Evolutionary conservation across 2,329 filamentous ascomycete genomes (phyloP), one percentile per base, ranked within the genome.

Genomic region (Dryadomyces quercivorus): DNA sequence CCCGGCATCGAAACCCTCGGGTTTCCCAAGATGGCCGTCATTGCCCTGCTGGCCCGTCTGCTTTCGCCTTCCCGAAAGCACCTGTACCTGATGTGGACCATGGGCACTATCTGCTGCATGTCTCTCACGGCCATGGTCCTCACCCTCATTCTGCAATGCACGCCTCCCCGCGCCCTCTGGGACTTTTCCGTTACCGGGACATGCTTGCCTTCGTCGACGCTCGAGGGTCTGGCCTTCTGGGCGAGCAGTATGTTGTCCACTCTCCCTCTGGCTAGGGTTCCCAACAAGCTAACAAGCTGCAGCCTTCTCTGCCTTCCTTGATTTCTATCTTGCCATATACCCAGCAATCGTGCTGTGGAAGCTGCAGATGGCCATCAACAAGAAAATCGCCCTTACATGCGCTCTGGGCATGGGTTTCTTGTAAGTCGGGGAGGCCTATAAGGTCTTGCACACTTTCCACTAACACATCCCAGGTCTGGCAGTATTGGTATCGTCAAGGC

Each of bases 251-350:
- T 18, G 38, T 34, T 40, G n/a, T n/a, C n/a, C n/a, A n/a, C n/a
- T n/a, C n/a, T n/a, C n/a, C n/a, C n/a, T n/a, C n/a, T n/a, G n/a
- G n/a, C n/a, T n/a, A n/a, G n/a, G n/a, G n/a, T n/a, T n/a, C n/a
- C n/a, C n/a, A n/a, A 38, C 31, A 2, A 3, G 1, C n/a, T 21
- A 21, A 20, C 34, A 6, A 8, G 13, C 16, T 12, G 2, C 10
- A 51, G 50, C 50, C n/a, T 52, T 34, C 16, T 52, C 50, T 8
- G 50, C 50, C 15, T 45, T 52, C 44, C 26, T 52, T 16, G 50
- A 52, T 22, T 52, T 52, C 26, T 52, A 52, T 18, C 22, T 52
- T 3, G 50, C 50, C 13, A 12, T 52, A 5, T 45, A 52, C 26
- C 50, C 50, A 3, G 22, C 26, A 2, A 52, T 31, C 18, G 40